A percentile compares a stretch with the other conserved stretches of the same genome.
phyloP scores from a whole-genome alignment of 1,284 basidiomycete species.

The Pterula multifida region DNA sequence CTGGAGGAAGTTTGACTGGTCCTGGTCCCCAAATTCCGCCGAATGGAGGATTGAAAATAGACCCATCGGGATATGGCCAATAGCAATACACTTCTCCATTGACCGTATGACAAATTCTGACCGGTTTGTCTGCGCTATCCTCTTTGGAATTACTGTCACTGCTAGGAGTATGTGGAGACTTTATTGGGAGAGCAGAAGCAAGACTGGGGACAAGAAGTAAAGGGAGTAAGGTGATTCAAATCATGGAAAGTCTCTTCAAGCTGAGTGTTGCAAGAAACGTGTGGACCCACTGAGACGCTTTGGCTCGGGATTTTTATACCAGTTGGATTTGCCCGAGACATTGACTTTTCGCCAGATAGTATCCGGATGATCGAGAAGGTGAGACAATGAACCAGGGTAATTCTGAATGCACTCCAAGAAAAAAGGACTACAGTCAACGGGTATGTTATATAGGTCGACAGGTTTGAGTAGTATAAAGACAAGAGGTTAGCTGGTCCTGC shows the following conservation, averaged over 20 bases:
- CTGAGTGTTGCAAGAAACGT: not conserved
- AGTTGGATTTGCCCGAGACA: not conserved
- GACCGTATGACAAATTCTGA: not conserved
- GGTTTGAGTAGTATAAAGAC: no score
- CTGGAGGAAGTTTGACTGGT: not conserved
- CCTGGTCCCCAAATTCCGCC: not conserved
- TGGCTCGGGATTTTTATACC: not conserved
- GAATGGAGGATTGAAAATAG: not conserved
- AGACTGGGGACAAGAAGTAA: not conserved
- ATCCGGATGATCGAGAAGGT: not conserved
- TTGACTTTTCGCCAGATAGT: no score
- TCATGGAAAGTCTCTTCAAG: not conserved
- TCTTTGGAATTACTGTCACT: not conserved
- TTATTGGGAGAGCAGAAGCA: not conserved
- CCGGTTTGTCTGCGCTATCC: not conserved
- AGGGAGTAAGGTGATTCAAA: not conserved
- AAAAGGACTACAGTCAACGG: no score
- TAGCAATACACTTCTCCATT: not conserved
- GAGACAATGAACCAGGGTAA: not conserved
- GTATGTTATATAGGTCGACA: no score
- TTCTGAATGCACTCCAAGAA: not conserved
- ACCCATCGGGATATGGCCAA: not conserved
- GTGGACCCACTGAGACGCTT: not conserved
- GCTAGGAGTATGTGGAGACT: not conserved
- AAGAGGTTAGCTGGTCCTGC: no score